These are phyloP conservation scores for Priceomyces medius DNA, from an alignment of 805 yeast genomes.

Conservation along the genomic window DNA sequence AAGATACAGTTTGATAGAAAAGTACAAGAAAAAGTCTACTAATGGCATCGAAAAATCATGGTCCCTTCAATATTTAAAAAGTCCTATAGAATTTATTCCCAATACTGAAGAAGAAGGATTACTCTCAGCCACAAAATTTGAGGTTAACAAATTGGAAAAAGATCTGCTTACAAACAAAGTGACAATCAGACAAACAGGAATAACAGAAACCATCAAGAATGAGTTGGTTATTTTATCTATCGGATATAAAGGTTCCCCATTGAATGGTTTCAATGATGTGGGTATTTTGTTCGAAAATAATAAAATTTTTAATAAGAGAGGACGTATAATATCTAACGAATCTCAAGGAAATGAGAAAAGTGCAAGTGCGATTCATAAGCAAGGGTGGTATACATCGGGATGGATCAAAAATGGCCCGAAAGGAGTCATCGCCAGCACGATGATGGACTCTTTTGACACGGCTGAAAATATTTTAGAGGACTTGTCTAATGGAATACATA, in stretches of 20 bases:
- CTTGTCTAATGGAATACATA: constrained; percentile 29
- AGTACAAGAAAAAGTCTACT: constrained; percentile 30
- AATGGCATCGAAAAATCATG: constrained; percentile 34
- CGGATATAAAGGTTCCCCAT: constrained; percentile 73
- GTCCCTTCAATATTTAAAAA: constrained; percentile 66
- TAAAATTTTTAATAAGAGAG: constrained; percentile 32
- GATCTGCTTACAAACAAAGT: constrained; percentile 36
- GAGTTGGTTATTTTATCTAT: constrained; percentile 78
- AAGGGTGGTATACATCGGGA: constrained; percentile 76
- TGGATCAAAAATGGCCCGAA: constrained; percentile 87
- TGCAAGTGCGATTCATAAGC: constrained; percentile 23
- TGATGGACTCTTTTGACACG: constrained; percentile 77
- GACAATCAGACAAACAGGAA: constrained; percentile 36
- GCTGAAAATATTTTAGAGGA: constrained; percentile 67
- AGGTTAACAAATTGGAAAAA: constrained; percentile 43
- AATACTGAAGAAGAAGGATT: constrained; percentile 33
- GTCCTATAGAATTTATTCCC: constrained; percentile 57
- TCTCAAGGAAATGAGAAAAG: constrained; percentile 15
- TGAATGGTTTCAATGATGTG: constrained; percentile 53
- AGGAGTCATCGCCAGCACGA: constrained; percentile 90
- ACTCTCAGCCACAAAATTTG: constrained; percentile 49
- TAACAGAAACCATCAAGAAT: constrained; percentile 33
- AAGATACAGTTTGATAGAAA: constrained; percentile 59
- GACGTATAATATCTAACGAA: constrained; percentile 25
- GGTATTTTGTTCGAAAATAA: constrained; percentile 30